These are phyloP conservation scores for Seminavis robusta DNA, from an alignment of 108 stramenopile species.

Conservation along the genomic window DNA sequence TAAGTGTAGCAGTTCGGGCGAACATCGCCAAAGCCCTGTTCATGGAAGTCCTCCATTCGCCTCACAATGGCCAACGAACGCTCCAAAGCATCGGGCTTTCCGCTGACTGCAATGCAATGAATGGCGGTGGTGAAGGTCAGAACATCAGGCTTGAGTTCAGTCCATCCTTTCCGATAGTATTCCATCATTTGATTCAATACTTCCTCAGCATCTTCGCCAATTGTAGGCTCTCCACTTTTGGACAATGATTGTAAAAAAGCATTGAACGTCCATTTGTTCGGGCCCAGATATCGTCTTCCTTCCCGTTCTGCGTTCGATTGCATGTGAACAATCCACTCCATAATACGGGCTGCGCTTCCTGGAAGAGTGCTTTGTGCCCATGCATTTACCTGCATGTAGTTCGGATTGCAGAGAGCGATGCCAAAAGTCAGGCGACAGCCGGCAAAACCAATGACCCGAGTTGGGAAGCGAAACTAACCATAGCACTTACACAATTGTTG, in stretches of 20 bases:
- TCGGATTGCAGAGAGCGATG: too few relatives aligned
- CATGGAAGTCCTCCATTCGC: constrained; percentile 23
- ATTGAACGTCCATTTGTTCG: constrained; percentile 26
- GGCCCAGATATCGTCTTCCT: constrained; percentile 13
- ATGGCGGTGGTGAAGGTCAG: constrained; percentile 29
- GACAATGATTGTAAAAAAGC: constrained; percentile 19
- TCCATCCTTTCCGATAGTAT: constrained; percentile 3
- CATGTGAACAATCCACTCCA: too few relatives aligned
- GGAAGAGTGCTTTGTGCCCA: constrained; percentile 16
- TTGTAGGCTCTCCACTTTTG: constrained; percentile 6
- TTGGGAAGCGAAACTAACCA: not conserved
- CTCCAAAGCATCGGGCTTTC: constrained; percentile 18
- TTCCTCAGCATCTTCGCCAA: constrained; percentile 12
- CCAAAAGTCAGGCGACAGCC: too few relatives aligned
- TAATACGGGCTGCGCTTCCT: constrained; percentile 9
- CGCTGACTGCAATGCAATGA: constrained; percentile 26
- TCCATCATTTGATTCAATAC: constrained; percentile 25
- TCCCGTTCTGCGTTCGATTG: too few relatives aligned
- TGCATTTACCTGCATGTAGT: too few relatives aligned
- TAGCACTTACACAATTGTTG: constrained; percentile 19
- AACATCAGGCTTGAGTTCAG: constrained; percentile 19
- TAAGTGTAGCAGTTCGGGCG: constrained; percentile 11
- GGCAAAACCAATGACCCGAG: too few relatives aligned
- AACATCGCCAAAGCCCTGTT: constrained; percentile 15
- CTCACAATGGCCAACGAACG: constrained; percentile 14